phyloP scores from a whole-genome alignment of 202 grass and related monocot species.

The Panicum virgatum region DNA sequence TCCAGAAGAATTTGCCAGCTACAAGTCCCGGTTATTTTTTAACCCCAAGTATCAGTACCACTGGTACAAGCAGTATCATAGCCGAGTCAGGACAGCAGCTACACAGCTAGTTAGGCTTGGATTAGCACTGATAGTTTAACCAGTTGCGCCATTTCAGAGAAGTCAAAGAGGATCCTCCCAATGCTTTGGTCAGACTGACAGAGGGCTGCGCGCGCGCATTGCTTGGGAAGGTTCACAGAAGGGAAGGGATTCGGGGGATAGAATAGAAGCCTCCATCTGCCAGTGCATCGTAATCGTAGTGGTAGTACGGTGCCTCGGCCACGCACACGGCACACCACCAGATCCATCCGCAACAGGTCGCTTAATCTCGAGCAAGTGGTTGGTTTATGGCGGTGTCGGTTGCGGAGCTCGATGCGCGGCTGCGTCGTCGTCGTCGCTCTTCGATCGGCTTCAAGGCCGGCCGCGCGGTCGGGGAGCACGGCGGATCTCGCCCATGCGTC shows the following conservation, averaged over 20 bases:
- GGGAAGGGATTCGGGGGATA: conserved; percentile 15
- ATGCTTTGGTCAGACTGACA: conserved; percentile 16
- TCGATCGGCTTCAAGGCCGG: conserved; percentile 8
- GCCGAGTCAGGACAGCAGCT: conserved; percentile 16
- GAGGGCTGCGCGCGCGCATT: conserved; percentile 18
- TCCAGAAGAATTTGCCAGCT: conserved; percentile 61
- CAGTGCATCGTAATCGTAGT: conserved; percentile 37
- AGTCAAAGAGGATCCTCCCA: conserved; percentile 57
- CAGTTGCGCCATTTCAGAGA: conserved; percentile 6
- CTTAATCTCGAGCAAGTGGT: conserved; percentile 33
- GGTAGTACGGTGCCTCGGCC: no score
- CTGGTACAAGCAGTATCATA: background rate
- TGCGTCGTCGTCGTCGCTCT: background rate
- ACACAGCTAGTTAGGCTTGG: background rate
- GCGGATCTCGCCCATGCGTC: conserved; percentile 9
- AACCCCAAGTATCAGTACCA: background rate
- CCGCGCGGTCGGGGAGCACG: conserved; percentile 35
- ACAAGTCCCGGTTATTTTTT: background rate
- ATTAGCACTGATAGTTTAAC: background rate
- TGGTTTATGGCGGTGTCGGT: conserved; percentile 50
- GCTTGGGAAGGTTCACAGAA: conserved; percentile 39
- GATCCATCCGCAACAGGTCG: background rate
- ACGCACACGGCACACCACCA: background rate
- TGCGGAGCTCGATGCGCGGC: conserved; percentile 49
- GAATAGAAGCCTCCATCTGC: conserved; percentile 45